Base-by-base conservation (phyloP, 2,329 filamentous ascomycete genomes). In the Ophiosphaerella narmari region DNA sequence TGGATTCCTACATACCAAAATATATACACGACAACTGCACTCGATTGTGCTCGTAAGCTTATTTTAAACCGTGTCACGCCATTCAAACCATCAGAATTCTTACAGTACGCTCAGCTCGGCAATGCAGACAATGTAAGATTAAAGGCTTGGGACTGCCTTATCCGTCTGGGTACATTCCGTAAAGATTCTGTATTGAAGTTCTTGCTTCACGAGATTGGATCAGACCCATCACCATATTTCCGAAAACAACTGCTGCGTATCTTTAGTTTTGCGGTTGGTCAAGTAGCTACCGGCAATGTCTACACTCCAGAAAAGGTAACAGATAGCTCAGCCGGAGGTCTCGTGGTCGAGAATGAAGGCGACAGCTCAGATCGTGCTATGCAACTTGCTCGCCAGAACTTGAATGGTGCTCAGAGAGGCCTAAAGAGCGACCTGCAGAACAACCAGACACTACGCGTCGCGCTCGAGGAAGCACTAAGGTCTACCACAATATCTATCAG, bases 1-100 rank as follows among this genome's bases (percentile, higher is more conserved):
- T 87, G 84, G 83, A 83, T 84, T 2, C 80, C 82, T 34, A 86
- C 85, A 0, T 86, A 81, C 62, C 84, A 86, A 47, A 87, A 87
- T 57, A 72, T 86, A 21, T 85, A 86, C 66, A 83, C 85, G 1
- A 77, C 78, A 11, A 84, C 84, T 11, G 83, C 84, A 16, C 74
- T 87, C 14, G 76, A 82, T n/a, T 86, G 84, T 67, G 77, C 84
- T 52, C 74, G 79, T 53, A 77, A 77, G 56, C 73, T 87, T 14
- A 80, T 81, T 55, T 75, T 80, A 54, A 79, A 78, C 6, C 78
- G 78, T 9, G 75, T 83, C 32, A 75, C 81, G 37, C 78, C 80
- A 8, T 69, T 79, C 46, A 81, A 82, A 55, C 63, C 79, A 1
- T 75, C 80, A 39, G 83, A 85, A 45, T 84, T 87, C 50, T 62